Percentiles rank a stretch among this genome's conserved stretches.
phyloP scores from a whole-genome alignment of 768 basidiomycete genomes.

The Calocera viscosa region DNA sequence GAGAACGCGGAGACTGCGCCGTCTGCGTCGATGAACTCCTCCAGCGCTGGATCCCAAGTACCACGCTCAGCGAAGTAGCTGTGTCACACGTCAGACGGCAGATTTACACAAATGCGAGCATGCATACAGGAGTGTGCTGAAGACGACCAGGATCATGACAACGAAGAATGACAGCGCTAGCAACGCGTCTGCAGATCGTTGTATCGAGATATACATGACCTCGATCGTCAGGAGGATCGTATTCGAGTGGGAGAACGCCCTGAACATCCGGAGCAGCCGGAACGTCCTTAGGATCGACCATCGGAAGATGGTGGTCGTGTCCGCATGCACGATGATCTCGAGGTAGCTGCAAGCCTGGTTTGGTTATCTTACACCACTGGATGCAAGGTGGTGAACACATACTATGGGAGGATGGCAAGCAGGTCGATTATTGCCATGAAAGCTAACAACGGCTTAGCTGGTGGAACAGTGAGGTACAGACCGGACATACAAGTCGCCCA shows the following conservation, averaged over 20 bases:
- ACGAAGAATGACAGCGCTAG: constrained; percentile 84
- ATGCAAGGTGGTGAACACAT: not conserved
- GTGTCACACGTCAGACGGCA: constrained; percentile 20
- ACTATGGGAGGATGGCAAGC: constrained; percentile 70
- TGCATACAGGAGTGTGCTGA: constrained; percentile 68
- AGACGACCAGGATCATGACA: constrained; percentile 72
- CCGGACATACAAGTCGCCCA: not conserved
- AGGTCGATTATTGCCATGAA: constrained; percentile 81
- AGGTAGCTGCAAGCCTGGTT: constrained; percentile 38
- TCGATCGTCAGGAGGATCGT: constrained; percentile 77
- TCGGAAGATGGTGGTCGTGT: constrained; percentile 81
- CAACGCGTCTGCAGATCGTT: constrained; percentile 73
- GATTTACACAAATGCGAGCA: not conserved
- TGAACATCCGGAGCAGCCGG: constrained; percentile 74
- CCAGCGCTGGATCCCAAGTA: constrained; percentile 71
- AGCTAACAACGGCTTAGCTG: constrained; percentile 30
- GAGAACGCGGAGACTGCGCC: constrained; percentile 36
- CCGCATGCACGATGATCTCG: constrained; percentile 68
- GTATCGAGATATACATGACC: constrained; percentile 83
- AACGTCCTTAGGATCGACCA: constrained; percentile 88
- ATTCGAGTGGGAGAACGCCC: constrained; percentile 75
- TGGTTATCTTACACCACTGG: not conserved
- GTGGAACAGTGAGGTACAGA: not conserved
- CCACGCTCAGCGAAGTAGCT: constrained; percentile 87
- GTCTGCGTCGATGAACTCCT: constrained; percentile 71